Evolutionary conservation across 192 early-diverging fungal genomes (phyloP).

Genomic region (Coemansia sp.): DNA sequence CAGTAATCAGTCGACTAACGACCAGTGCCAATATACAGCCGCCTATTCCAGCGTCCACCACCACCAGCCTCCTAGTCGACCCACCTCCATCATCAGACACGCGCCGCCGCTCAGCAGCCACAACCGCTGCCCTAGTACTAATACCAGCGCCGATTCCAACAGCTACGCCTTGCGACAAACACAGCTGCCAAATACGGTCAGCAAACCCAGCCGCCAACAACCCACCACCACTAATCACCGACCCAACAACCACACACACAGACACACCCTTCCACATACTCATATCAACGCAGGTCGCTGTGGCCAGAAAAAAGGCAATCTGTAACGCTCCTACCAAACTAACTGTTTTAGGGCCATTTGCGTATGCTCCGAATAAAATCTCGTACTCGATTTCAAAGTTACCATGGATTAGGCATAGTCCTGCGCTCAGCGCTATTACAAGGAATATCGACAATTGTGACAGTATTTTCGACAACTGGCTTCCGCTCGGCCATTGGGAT

Average conservation of each 20-base stretch:
- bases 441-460: neutral
- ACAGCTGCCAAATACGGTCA: slow-evolving; percentile 63
- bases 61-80: neutral
- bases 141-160: slow-evolving; percentile 61
- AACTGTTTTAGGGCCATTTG: neutral
- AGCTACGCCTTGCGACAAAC: slow-evolving; percentile 62
- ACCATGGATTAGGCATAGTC: slow-evolving; percentile 26
- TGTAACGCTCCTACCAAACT: slow-evolving; percentile 28
- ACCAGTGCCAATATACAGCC: slow-evolving; percentile 22
- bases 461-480: neutral
- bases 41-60: slow-evolving; percentile 22
- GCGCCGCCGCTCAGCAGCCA: neutral
- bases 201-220: slow-evolving; percentile 46
- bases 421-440: slow-evolving; percentile 12
- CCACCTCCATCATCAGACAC: neutral
- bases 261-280: neutral
- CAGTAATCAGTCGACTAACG: neutral
- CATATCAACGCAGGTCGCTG: neutral
- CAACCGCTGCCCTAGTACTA: slow-evolving; percentile 27
- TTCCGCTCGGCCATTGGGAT: neutral
- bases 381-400: slow-evolving; percentile 26
- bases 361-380: slow-evolving; percentile 1
- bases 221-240: slow-evolving; percentile 19
- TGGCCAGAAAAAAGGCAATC: neutral
- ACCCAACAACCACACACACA: slow-evolving; percentile 3